phyloP scores from a whole-genome alignment of 75 land plant genomes.

The Pseudotsuga menziesii region DNA sequence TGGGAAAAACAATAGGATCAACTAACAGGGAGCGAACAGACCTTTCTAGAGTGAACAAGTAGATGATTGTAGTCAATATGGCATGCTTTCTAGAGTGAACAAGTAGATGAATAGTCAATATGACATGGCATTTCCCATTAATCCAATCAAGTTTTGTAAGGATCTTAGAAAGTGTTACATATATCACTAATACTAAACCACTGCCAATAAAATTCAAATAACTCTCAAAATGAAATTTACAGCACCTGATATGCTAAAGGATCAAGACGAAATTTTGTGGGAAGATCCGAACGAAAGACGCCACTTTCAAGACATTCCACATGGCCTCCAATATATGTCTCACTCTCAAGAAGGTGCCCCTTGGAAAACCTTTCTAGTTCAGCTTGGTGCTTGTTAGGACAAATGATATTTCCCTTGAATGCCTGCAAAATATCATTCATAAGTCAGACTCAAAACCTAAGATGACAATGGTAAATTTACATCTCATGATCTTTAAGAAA shows the following conservation, averaged over 20 bases:
- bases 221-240: slow-evolving; percentile 2
- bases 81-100: neutral
- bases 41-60: too few relatives aligned
- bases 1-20: too few relatives aligned
- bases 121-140: too few relatives aligned
- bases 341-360: slow-evolving; percentile 88
- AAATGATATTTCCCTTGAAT: slow-evolving; percentile 90
- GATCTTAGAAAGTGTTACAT: neutral
- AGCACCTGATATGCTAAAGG: slow-evolving; percentile 86
- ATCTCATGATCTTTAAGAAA: neutral
- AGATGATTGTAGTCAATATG: neutral
- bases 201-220: neutral
- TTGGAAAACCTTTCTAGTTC: slow-evolving; percentile 86
- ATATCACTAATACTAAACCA: neutral
- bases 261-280: slow-evolving; percentile 91
- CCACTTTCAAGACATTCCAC: slow-evolving; percentile 99
- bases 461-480: neutral
- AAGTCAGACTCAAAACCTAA: neutral
- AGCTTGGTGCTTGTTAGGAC: slow-evolving; percentile 94
- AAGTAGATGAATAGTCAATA: too few relatives aligned
- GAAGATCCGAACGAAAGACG: slow-evolving; percentile 96
- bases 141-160: too few relatives aligned
- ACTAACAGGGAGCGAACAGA: too few relatives aligned
- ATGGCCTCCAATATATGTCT: slow-evolving; percentile 98
- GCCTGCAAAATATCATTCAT: slow-evolving; percentile 46